Evolutionary conservation across 495 filamentous ascomycete species (phyloP), one percentile per base, ranked within the genome.

Genomic region (Thermothielavioides terrestris): DNA sequence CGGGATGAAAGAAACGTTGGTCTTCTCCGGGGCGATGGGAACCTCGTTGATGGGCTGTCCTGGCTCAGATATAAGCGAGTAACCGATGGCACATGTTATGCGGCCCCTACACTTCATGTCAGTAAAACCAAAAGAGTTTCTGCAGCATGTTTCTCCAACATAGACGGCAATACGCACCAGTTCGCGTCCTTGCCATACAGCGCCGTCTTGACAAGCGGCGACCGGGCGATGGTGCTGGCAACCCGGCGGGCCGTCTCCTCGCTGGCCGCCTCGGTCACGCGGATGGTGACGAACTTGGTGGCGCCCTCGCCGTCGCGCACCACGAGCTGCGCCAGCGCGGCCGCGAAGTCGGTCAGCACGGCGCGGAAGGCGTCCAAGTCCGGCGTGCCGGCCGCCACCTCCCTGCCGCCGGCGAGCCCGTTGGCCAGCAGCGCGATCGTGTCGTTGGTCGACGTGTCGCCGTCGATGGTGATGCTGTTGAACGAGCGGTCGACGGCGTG

Each of bases 111-210:
- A n/a, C n/a, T 8, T 18, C 1, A 12, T 47, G 53, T 61, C 15
- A 62, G 52, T 42, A 2, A 38, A 25, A 7, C 22, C 31, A 26
- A 7, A 5, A 37, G 4, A 23, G 10, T 11, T 12, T 8, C n/a
- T n/a, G n/a, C n/a, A n/a, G n/a, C n/a, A n/a, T n/a, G n/a, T 8
- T 14, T 18, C 34, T 17, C 6, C 20, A n/a, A 39, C 20, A 4
- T 21, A 18, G 7, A 18, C 17, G 7, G 7, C 27, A 30, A 21
- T 3, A 50, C 58, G 20, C 49, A 65, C 91, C 94, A 97, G 75
- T 99, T 99, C 2, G 92, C 92, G 62, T 99, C 94, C 58, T 88
- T 85, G 43, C 92, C 92, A 64, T 97, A 97, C 28, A 99, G 75
- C 0, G 94, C 92, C 0, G 94, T 97, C 75, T 97, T 99, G 38